Conservation (phyloP, 495 filamentous ascomycete species). For the Diplogelasinospora grovesii region DNA sequence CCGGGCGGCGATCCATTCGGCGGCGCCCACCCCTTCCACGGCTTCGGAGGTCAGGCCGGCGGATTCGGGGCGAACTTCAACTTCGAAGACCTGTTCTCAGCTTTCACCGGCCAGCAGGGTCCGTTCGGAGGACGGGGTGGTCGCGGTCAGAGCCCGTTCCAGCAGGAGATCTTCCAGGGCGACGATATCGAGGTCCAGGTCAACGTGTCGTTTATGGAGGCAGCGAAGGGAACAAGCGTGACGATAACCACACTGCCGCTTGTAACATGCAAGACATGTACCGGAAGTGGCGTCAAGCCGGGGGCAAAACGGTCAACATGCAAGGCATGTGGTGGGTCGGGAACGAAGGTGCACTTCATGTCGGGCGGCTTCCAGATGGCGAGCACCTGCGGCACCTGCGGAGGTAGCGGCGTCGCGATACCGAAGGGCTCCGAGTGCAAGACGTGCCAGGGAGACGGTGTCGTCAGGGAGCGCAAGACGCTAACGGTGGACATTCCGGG, state of each 20-base stretch:
- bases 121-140: constrained; percentile 50
- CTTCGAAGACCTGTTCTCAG: constrained; percentile 91
- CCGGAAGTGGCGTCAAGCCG: constrained; percentile 75
- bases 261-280: constrained; percentile 71
- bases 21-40: constrained; percentile 51
- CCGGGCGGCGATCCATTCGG: constrained; percentile 62
- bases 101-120: constrained; percentile 61
- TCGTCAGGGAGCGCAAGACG: constrained; percentile 67
- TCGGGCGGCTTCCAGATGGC: constrained; percentile 93
- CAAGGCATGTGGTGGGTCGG: constrained; percentile 75
- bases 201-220: constrained; percentile 91
- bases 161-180: constrained; percentile 71
- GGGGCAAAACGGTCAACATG: constrained; percentile 68
- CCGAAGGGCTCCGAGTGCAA: constrained; percentile 75
- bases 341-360: constrained; percentile 79
- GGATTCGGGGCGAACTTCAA: constrained; percentile 75
- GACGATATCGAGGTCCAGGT: constrained; percentile 92
- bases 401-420: constrained; percentile 62
- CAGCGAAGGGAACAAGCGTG: constrained; percentile 78
- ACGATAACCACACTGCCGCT: constrained; percentile 73
- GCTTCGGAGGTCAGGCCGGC: constrained; percentile 52
- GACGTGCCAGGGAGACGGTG: constrained; percentile 72
- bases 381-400: constrained; percentile 75
- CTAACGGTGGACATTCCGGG: constrained; percentile 84
- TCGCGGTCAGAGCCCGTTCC: constrained; percentile 54